Evolutionary conservation across 2,329 filamentous ascomycete species (phyloP), one percentile per base, ranked within the genome.

Genomic region (Biscogniauxia sp.): DNA sequence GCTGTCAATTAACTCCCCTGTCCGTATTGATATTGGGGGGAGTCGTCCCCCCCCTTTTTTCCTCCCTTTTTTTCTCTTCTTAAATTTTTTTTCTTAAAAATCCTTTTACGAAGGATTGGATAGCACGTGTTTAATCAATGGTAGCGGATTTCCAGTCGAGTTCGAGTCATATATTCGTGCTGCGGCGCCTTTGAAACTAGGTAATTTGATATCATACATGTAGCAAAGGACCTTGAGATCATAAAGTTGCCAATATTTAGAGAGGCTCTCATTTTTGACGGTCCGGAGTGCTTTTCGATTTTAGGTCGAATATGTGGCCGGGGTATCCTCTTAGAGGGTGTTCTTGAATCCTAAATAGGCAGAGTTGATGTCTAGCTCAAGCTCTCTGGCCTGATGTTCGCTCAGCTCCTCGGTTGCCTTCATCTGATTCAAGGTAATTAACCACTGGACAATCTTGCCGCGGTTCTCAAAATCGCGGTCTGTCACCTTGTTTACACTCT

Each of bases 341-440:
- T 84, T 86, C 76, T 97, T 96, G 76, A 98, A 98, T 1, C 94
- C 94, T 69, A 94, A 88, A 73, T 98, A 98, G 50, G 94, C 94
- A 71, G 92, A 88, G 73, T 97, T 92, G 72, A 98, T 96, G 74
- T 98, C 94, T 75, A 97, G 87, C 67, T 95, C 90, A 68, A 98
- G 79, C 75, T 99, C 93, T 60, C 94, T 83, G 5, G 91, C 91
- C 77, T 97, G 92, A 60, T 94, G 88, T 70, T 96, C 91, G 68
- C 85, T 89, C 68, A 99, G 77, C 74, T 97, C 93, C 71, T 98
- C 93, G 1, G 92, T 93, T 8, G 93, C 95, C 72, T 92, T 92
- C 95, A 99, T 98, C 78, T 97, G 93, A 74, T 99, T 99, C 65
- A 99, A 81, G 6, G 92, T 90, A 70, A 99, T 99, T 67, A 99